Percentiles rank a stretch among this genome's conserved stretches.
Conservation (phyloP, 208 protist genomes). For the Trypanosoma cruzi region DNA sequence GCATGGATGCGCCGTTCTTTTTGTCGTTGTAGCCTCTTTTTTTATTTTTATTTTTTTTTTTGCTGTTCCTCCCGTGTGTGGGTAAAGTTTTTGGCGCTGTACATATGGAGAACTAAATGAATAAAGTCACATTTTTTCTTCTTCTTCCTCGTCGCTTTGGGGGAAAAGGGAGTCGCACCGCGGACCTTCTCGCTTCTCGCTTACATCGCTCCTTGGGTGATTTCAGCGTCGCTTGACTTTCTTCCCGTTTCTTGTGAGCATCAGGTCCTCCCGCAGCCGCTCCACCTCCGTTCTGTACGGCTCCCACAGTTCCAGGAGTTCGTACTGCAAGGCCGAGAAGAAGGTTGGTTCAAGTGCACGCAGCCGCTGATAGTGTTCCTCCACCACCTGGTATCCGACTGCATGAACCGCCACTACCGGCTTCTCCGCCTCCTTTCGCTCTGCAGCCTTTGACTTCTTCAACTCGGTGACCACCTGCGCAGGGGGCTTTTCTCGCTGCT, state of each 20-base stretch:
- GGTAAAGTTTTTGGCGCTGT: neutral
- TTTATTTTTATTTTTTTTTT: too few relatives aligned
- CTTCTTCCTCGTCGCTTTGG: neutral
- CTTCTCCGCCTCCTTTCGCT: slow-evolving; percentile 65
- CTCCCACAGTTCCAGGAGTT: slow-evolving; percentile 80
- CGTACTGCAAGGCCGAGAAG: slow-evolving; percentile 68
- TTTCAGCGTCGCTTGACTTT: slow-evolving; percentile 53
- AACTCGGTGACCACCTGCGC: slow-evolving; percentile 11
- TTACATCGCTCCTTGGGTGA: neutral
- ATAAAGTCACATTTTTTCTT: neutral
- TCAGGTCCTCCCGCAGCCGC: slow-evolving; percentile 66
- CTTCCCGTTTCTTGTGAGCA: slow-evolving; percentile 49
- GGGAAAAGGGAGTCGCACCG: neutral
- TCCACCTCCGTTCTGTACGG: slow-evolving; percentile 83
- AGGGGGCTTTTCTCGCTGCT: slow-evolving; percentile 47
- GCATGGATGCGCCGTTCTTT: too few relatives aligned
- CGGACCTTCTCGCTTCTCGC: neutral
- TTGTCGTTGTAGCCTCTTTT: too few relatives aligned
- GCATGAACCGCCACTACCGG: slow-evolving; percentile 52
- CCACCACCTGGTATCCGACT: slow-evolving; percentile 70
- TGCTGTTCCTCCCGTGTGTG: too few relatives aligned
- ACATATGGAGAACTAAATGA: neutral
- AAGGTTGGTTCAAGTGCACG: slow-evolving; percentile 83
- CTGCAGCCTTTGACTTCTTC: slow-evolving; percentile 32
- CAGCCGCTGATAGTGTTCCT: slow-evolving; percentile 62